A percentile compares a stretch with the other conserved stretches of the same genome.
phyloP scores from a whole-genome alignment of 495 filamentous ascomycete genomes.

The Penicilliopsis zonata region DNA sequence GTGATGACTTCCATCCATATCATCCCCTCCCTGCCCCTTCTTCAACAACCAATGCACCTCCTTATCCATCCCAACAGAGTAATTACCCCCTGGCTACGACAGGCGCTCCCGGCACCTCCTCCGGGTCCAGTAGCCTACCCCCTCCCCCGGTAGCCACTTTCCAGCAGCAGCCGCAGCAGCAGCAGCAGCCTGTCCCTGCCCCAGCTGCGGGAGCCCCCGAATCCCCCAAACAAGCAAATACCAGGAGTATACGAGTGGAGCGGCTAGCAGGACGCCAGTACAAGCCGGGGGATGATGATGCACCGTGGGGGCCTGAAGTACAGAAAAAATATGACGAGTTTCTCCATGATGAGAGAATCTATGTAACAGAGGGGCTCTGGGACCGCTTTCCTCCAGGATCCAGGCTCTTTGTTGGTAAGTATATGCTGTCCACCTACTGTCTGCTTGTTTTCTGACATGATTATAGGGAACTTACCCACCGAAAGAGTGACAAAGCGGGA shows the following conservation, averaged over 20 bases:
- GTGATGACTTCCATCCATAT: slow-evolving; percentile 44
- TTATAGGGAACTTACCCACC: slow-evolving; percentile 77
- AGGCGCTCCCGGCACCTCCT: slow-evolving; percentile 40
- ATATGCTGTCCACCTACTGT: neutral
- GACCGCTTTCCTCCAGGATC: slow-evolving; percentile 81
- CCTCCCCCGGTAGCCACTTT: slow-evolving; percentile 49
- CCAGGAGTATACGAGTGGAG: slow-evolving; percentile 21
- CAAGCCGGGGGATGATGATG: slow-evolving; percentile 32
- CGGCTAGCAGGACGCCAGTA: slow-evolving; percentile 11
- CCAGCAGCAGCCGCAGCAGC: slow-evolving; percentile 27
- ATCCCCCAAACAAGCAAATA: slow-evolving; percentile 11
- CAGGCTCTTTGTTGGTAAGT: slow-evolving; percentile 83
- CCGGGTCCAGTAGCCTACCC: slow-evolving; percentile 42
- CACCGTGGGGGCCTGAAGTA: slow-evolving; percentile 45
- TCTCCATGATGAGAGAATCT: slow-evolving; percentile 61
- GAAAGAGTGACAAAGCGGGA: slow-evolving; percentile 91
- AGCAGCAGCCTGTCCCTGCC: no score
- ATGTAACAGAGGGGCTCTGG: slow-evolving; percentile 85
- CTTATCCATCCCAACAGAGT: slow-evolving; percentile 30
- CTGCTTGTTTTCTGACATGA: slow-evolving; percentile 8
- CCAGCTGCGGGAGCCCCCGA: slow-evolving; percentile 28
- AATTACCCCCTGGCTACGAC: slow-evolving; percentile 35
- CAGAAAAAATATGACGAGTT: slow-evolving; percentile 77
- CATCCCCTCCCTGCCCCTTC: slow-evolving; percentile 33
- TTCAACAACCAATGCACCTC: slow-evolving; percentile 20